Base-by-base conservation (phyloP, 2,329 filamentous ascomycete species). In the Herpotrichia juniperi region DNA sequence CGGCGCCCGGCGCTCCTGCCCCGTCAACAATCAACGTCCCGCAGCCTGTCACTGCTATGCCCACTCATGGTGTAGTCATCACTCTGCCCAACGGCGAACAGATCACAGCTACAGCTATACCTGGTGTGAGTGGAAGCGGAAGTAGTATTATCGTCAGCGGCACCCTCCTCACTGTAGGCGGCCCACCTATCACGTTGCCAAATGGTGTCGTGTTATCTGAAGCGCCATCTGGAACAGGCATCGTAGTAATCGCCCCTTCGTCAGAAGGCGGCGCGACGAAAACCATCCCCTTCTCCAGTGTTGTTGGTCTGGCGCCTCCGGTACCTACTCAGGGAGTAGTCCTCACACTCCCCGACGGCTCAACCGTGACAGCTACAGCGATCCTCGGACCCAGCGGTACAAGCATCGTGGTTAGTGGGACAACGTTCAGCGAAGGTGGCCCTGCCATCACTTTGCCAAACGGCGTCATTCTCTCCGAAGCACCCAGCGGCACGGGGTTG, bases 1-100 rank as follows among this genome's bases (percentile, higher is more conserved):
- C 49, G 17, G 35, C 22, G 5, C 42, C 49, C 12, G 43, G 42
- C 14, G 26, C 16, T 14, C 10, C 39, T n/a, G 39, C 50, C 3
- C 45, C 50, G 11, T 39, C 31, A 21, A 59, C 57, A 31, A 54
- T 59, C 48, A 55, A 54, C 43, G 30, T 59, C 2, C 57, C 57
- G 4, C 44, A 42, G 5, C 57, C 57, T 11, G 39, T 28, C 19
- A 34, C 43, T 6, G 43, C 57, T 12, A 14, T 19, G 1, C 54
- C 54, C 9, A 53, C 54, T 5, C 32, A 49, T 7, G 54, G 54
- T 24, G 57, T 46, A 4, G 46, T 59, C 3, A 16, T 59, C 32
- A 59, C 58, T 11, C 31, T 59, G 16, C 51, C 52, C 10, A 42
- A 50, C 17, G 57, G 57, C 14, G 32, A 46, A 11, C 34, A n/a